Conservation (phyloP, 129 eudicot species). For the carrot (Daucus carota) region DH1_v3.0 NC_030382.2:29946501-29947000, state of each 20-base stretch:
- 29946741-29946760: conserved; percentile 12
- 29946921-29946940: conserved; percentile 20
- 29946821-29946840: conserved; percentile 13
- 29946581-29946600: conserved; percentile 15
- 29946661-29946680: conserved; percentile 4
- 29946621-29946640: conserved; percentile 35
- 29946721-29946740: conserved; percentile 8
- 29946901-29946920: conserved; percentile 15
- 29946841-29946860: not conserved
- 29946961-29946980: conserved; percentile 33
- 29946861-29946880: not conserved
- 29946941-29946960: conserved; percentile 22
- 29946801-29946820: conserved; percentile 23
- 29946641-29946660: conserved; percentile 14
- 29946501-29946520: conserved; percentile 37
- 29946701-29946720: conserved; percentile 5
- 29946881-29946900: conserved; percentile 10
- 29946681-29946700: conserved; percentile 26
- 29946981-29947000: conserved; percentile 40
- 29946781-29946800: conserved; percentile 10
- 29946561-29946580: conserved; percentile 11
- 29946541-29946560: conserved; percentile 33
- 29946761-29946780: conserved; percentile 23
- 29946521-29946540: conserved; percentile 62
- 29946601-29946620: conserved; percentile 19